Conservation (phyloP, 305 asterid species). For the Andrographis paniculata region DNA sequence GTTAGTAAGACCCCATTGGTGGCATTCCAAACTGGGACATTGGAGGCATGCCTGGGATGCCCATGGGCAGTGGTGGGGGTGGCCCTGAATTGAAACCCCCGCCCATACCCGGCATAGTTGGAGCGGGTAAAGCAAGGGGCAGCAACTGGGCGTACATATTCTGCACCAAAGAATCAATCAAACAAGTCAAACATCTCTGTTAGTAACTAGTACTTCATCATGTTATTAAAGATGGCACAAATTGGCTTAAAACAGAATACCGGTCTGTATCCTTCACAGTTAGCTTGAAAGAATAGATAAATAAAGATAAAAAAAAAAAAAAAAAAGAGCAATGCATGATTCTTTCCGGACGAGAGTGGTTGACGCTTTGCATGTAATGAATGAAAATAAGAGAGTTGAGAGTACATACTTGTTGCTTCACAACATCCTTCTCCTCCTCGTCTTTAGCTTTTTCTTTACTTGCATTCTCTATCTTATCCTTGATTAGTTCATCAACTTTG, state of each 20-base stretch:
- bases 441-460: conserved; percentile 78
- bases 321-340: no score
- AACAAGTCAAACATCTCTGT: neutral
- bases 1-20: conserved; percentile 86
- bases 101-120: conserved; percentile 80
- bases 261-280: no score
- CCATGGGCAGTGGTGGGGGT: conserved; percentile 46
- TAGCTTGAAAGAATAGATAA: no score
- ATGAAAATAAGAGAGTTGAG: neutral
- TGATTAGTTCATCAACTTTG: conserved; percentile 89
- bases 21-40: conserved; percentile 98
- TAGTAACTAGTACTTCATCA: neutral
- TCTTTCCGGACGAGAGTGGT: no score
- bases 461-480: conserved; percentile 75
- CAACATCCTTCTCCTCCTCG: conserved; percentile 78
- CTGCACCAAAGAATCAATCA: conserved; percentile 40
- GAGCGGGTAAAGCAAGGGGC: conserved; percentile 97
- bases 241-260: neutral
- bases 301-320: no score
- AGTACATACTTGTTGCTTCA: conserved; percentile 71
- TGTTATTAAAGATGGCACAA: neutral
- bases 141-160: conserved; percentile 92
- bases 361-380: neutral
- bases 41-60: conserved; percentile 96
- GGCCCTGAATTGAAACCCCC: conserved; percentile 57